phyloP scores from a whole-genome alignment of 352 stramenopile species.

The Pythium oligandrum region DNA sequence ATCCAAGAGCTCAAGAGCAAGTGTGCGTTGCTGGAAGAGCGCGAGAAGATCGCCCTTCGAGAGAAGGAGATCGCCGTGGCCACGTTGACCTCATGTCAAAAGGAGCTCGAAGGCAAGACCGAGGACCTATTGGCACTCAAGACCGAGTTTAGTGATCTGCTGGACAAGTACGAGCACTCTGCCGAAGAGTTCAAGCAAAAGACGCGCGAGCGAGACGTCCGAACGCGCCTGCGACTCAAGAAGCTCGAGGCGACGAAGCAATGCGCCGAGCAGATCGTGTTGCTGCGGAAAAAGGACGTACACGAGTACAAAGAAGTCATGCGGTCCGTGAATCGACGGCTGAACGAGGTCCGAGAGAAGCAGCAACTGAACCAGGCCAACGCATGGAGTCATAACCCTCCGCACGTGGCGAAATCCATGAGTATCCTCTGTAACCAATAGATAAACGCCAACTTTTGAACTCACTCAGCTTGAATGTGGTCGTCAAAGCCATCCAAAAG shows the following conservation, averaged over 20 bases:
- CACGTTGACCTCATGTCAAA: slow-evolving; percentile 25
- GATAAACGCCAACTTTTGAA: too few relatives aligned
- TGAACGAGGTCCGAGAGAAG: slow-evolving; percentile 47
- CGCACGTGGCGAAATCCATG: too few relatives aligned
- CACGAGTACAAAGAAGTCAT: slow-evolving; percentile 63
- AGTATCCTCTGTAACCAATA: too few relatives aligned
- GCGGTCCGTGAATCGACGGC: slow-evolving; percentile 45
- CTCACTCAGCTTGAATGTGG: too few relatives aligned
- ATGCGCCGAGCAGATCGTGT: slow-evolving; percentile 47
- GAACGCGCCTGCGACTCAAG: slow-evolving; percentile 25
- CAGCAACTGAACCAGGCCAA: slow-evolving; percentile 5
- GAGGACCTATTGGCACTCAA: slow-evolving; percentile 54
- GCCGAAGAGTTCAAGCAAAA: slow-evolving; percentile 35
- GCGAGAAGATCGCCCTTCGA: slow-evolving; percentile 35
- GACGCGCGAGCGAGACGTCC: slow-evolving; percentile 31
- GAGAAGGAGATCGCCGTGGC: slow-evolving; percentile 38
- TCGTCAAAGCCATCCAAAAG: too few relatives aligned
- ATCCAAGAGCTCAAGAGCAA: slow-evolving; percentile 39
- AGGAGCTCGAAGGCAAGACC: slow-evolving; percentile 30
- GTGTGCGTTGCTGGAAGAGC: slow-evolving; percentile 35
- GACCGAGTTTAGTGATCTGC: slow-evolving; percentile 56
- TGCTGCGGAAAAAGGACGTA: slow-evolving; percentile 45
- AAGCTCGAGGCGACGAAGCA: slow-evolving; percentile 37
- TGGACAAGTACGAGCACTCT: slow-evolving; percentile 46
- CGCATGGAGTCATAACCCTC: too few relatives aligned